Conservation (phyloP, 1,139 yeast species). For the Candida sanyaensis region DNA sequence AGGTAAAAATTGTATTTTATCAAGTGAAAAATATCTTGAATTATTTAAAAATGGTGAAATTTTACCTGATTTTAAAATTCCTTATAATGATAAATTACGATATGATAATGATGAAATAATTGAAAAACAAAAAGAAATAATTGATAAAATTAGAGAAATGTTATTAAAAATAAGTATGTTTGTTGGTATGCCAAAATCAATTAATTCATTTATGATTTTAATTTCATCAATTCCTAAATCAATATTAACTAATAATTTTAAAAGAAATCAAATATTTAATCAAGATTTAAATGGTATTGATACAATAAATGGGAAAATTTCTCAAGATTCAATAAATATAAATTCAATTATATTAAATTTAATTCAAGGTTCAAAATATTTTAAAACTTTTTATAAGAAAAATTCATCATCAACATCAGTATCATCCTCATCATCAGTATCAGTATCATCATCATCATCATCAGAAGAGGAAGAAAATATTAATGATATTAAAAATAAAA, state of each 20-base stretch:
- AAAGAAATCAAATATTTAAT: conserved; percentile 27
- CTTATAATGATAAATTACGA: conserved; percentile 34
- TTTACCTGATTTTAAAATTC: conserved; percentile 44
- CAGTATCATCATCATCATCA: no score
- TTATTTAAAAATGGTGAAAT: conserved; percentile 43
- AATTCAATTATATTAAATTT: conserved; percentile 29
- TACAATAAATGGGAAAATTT: conserved; percentile 47
- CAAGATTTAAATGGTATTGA: conserved; percentile 22
- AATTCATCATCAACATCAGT: conserved; percentile 13
- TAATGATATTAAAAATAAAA: conserved; percentile 54
- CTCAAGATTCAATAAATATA: conserved; percentile 31
- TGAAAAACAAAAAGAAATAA: conserved; percentile 39
- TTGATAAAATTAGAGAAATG: conserved; percentile 70
- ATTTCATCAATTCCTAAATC: conserved; percentile 62
- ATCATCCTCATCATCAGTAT: no score
- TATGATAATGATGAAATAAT: conserved; percentile 34
- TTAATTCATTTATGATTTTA: conserved; percentile 69
- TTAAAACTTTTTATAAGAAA: conserved; percentile 75
- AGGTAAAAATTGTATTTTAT: conserved; percentile 37
- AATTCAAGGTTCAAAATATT: conserved; percentile 61
- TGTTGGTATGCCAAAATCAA: conserved; percentile 84
- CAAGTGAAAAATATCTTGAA: conserved; percentile 38
- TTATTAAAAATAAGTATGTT: conserved; percentile 75
- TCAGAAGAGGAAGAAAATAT: no score
- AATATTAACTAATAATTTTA: conserved; percentile 27